These are phyloP conservation scores for Berberis vulgaris DNA, from an alignment of 164 flowering plant species.

Conservation along the genomic window DNA sequence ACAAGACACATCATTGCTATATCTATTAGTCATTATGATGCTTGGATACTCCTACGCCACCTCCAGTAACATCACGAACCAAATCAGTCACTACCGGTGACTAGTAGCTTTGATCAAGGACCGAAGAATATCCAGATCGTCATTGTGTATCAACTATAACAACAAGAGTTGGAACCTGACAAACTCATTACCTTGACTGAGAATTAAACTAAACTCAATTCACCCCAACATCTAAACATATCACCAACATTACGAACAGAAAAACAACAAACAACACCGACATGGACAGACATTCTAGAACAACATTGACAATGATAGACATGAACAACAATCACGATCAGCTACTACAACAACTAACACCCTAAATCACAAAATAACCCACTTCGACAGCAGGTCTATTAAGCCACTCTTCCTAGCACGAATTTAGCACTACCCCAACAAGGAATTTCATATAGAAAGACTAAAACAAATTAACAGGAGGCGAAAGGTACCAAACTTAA, in stretches of 20 bases:
- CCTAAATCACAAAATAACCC: neutral
- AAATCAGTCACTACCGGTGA: no score
- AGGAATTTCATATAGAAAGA: constrained; percentile 2
- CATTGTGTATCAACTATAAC: no score
- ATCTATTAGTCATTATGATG: no score
- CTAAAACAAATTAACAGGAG: neutral
- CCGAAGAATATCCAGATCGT: no score
- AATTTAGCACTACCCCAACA: constrained; percentile 3
- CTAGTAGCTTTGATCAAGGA: no score
- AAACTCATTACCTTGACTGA: no score
- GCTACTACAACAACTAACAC: neutral
- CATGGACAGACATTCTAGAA: neutral
- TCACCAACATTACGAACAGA: neutral
- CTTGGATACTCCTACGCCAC: no score
- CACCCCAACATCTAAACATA: neutral
- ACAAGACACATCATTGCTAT: no score
- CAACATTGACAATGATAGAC: neutral
- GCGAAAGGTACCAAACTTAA: constrained; percentile 33
- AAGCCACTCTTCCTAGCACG: neutral
- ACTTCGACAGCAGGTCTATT: neutral
- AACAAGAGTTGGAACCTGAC: no score
- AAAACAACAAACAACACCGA: neutral
- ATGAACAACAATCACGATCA: neutral
- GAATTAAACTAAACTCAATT: no score
- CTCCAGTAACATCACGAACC: no score